Conservation (phyloP, 2,329 filamentous ascomycete genomes). For the Clonostachys chloroleuca region DNA sequence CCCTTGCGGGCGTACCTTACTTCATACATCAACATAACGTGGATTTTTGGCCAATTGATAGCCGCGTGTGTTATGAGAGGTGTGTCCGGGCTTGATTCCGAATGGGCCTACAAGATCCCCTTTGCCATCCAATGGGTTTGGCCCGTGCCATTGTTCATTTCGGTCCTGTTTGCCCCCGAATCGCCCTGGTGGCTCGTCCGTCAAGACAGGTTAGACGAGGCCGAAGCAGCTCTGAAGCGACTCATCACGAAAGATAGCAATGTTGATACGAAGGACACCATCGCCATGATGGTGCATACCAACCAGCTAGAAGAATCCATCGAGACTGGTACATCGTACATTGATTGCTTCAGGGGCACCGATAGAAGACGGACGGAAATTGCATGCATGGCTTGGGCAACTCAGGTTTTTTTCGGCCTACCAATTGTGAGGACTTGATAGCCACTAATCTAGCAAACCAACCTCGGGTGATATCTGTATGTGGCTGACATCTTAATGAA, state of each 20-base stretch:
- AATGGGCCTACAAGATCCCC: conserved; percentile 36
- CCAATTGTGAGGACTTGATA: too few relatives aligned
- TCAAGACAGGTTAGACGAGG: conserved; percentile 23
- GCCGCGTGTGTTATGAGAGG: conserved; percentile 28
- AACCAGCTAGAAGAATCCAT: conserved; percentile 29
- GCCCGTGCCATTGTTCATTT: conserved; percentile 28
- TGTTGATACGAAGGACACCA: too few relatives aligned
- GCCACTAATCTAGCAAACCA: too few relatives aligned
- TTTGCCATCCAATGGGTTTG: conserved; percentile 38
- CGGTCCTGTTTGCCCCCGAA: conserved; percentile 31
- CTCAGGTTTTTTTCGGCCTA: conserved; percentile 31
- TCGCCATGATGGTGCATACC: too few relatives aligned
- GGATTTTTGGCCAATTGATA: conserved; percentile 29
- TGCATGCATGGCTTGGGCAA: conserved; percentile 35
- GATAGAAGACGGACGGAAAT: conserved; percentile 42
- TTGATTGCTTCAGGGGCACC: conserved; percentile 40
- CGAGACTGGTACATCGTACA: conserved; percentile 38
- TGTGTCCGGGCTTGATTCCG: conserved; percentile 20
- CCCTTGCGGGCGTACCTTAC: conserved; percentile 42
- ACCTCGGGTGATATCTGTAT: too few relatives aligned
- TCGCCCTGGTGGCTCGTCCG: conserved; percentile 39
- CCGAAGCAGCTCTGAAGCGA: conserved; percentile 27
- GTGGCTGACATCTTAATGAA: too few relatives aligned
- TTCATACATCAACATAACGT: conserved; percentile 23
- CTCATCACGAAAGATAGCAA: conserved; percentile 25